Percentiles rank a stretch among this genome's conserved stretches.
Conservation (phyloP, 2,329 filamentous ascomycete genomes). For the Setomelanomma holmii region DNA sequence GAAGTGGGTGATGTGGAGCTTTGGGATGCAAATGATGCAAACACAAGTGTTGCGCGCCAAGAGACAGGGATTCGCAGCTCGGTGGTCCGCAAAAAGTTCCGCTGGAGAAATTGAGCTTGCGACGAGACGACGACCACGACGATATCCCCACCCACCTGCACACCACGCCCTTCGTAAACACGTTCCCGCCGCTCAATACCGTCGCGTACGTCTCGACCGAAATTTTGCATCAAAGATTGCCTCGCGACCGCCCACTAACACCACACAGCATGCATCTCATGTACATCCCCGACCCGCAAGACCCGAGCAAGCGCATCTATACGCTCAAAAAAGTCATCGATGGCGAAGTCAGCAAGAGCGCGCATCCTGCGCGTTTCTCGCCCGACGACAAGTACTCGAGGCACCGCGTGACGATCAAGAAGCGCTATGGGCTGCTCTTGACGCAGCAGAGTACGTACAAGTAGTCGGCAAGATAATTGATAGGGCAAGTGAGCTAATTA, state of each 20-base stretch:
- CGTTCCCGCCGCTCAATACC: background rate
- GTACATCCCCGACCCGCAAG: constrained; percentile 84
- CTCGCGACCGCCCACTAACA: background rate
- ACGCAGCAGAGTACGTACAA: constrained; percentile 72
- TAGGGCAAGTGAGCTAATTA: constrained; percentile 4
- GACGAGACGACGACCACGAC: background rate
- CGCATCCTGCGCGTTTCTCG: constrained; percentile 94
- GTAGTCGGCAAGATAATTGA: background rate
- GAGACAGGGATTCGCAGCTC: constrained; percentile 16
- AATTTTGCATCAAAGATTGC: background rate
- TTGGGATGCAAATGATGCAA: no score
- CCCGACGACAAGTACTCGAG: constrained; percentile 98
- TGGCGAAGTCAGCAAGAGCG: constrained; percentile 90
- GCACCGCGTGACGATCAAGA: constrained; percentile 94
- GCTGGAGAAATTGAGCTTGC: background rate
- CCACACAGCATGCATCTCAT: constrained; percentile 69
- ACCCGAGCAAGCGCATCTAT: constrained; percentile 79
- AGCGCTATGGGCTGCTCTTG: constrained; percentile 85
- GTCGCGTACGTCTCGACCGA: background rate
- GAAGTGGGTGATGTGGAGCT: constrained; percentile 25
- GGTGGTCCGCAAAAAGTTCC: constrained; percentile 35
- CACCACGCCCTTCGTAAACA: background rate
- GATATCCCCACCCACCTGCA: background rate
- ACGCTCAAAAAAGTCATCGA: constrained; percentile 88
- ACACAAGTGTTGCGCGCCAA: background rate